Evolutionary conservation across 331 rosid genomes (phyloP).

Genomic region (Quercus phellos): DNA sequence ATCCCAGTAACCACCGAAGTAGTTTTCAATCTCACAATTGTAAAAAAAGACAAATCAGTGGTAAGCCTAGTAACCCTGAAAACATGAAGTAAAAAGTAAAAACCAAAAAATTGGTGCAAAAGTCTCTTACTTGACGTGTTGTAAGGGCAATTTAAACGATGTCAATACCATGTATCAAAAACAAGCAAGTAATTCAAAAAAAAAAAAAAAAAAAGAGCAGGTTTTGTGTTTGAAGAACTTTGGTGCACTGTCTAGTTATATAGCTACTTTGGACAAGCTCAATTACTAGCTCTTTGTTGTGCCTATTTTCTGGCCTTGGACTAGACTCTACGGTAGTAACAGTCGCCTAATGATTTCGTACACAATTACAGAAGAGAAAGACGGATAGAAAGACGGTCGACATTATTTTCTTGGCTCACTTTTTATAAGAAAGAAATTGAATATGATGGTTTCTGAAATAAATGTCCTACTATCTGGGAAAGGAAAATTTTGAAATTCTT

Average conservation of each 20-base stretch:
- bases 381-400: neutral
- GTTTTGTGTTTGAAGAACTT: neutral
- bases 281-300: neutral
- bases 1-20: constrained; percentile 22
- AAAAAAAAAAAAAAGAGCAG: neutral
- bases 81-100: neutral
- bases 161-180: neutral
- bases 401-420: neutral
- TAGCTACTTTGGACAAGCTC: neutral
- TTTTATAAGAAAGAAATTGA: neutral
- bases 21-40: constrained; percentile 1
- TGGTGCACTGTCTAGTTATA: neutral
- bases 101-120: neutral
- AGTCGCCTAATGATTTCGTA: neutral
- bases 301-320: neutral
- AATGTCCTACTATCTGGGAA: neutral
- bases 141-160: neutral
- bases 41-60: neutral
- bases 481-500: neutral
- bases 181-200: neutral
- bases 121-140: neutral
- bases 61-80: neutral
- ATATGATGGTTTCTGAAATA: neutral
- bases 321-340: neutral
- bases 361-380: neutral